Percentiles rank a stretch among this genome's conserved stretches.
Evolutionary conservation across 2,329 filamentous ascomycete species (phyloP).

Genomic region (Onygenales sp.): DNA sequence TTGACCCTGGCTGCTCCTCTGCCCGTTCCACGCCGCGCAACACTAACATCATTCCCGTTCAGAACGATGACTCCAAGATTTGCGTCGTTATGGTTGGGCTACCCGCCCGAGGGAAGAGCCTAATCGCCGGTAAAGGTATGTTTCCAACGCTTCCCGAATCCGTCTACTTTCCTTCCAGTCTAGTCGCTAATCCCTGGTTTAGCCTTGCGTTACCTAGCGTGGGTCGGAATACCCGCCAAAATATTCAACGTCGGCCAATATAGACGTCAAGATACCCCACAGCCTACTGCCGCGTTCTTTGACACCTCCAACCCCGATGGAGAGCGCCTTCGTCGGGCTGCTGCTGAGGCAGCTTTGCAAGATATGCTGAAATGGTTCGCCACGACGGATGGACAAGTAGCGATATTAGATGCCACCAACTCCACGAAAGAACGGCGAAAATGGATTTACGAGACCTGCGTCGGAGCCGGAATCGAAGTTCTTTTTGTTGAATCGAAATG

Average conservation of each 20-base stretch:
- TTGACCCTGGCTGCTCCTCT: background rate
- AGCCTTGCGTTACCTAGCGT: constrained; percentile 91
- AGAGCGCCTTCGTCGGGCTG: constrained; percentile 76
- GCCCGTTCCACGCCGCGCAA: background rate
- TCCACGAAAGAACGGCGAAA: constrained; percentile 80
- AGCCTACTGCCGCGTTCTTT: constrained; percentile 91
- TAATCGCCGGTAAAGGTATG: constrained; percentile 93
- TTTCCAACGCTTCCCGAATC: constrained; percentile 2
- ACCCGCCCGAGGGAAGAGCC: constrained; percentile 89
- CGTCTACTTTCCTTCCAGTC: background rate
- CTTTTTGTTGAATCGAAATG: constrained; percentile 96
- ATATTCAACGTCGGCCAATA: constrained; percentile 98
- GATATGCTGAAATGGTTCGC: constrained; percentile 95
- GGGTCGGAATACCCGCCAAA: constrained; percentile 87
- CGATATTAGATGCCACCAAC: constrained; percentile 93
- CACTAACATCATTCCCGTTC: constrained; percentile 20
- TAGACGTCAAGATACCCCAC: constrained; percentile 78
- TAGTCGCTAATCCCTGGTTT: constrained; percentile 8
- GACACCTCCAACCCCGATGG: constrained; percentile 83
- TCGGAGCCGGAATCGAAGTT: constrained; percentile 70
- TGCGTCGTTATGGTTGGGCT: constrained; percentile 98
- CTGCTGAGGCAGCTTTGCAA: constrained; percentile 79
- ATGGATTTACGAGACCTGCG: constrained; percentile 81
- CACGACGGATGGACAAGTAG: constrained; percentile 67
- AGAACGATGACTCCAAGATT: constrained; percentile 93